Base-by-base conservation (phyloP, 83 land plant genomes). In the Picea mariana region DNA sequence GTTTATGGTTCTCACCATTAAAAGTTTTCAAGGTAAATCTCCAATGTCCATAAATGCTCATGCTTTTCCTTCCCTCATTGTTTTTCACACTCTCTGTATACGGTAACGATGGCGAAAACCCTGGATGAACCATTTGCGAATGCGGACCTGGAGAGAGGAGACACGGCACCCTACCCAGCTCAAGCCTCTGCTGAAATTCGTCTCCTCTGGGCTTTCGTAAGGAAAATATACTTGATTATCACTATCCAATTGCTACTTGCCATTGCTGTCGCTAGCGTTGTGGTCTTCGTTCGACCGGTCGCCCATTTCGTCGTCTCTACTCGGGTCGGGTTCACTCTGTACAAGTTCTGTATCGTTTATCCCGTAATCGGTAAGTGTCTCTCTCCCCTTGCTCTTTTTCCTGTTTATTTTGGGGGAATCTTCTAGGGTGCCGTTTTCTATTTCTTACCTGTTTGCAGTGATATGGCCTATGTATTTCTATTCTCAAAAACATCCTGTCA, bases 381-480 rank as follows among this genome's bases (percentile, higher is more conserved):
- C 38, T 81, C 62, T 60, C n/a, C 80, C 21, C 31, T 84, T 78
- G 62, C 62, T 34, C 3, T 82, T 42, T 44, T 58, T 26, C 75
- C 72, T 60, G 26, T 78, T 31, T 47, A 75, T 65, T 80, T 80
- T 80, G n/a, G 21, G 11, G 44, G 63, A 26, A 20, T 80, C 61
- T 78, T 60, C n/a, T 58, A 67, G 31, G 20, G 20, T 20, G 17
- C 12, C n/a, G n/a, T 9, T 26, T 31, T 42, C 38, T 44, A 11
- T 21, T 76, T 62, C 31, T 75, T 20, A 82, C 15, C 71, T 88
- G 78, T 11, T 52, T 52, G 58, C 13, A 11, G 13, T 87, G 80
- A n/a, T 97, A 77, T 93, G 91, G 34, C 94, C 93, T 21, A 84
- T 97, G 86, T 89, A 75, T 77, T 89, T 62, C 76, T 97, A 90